Percentiles rank a stretch among this genome's conserved stretches.
phyloP scores from a whole-genome alignment of 768 basidiomycete genomes.

The Phaeotremella skinneri region DNA sequence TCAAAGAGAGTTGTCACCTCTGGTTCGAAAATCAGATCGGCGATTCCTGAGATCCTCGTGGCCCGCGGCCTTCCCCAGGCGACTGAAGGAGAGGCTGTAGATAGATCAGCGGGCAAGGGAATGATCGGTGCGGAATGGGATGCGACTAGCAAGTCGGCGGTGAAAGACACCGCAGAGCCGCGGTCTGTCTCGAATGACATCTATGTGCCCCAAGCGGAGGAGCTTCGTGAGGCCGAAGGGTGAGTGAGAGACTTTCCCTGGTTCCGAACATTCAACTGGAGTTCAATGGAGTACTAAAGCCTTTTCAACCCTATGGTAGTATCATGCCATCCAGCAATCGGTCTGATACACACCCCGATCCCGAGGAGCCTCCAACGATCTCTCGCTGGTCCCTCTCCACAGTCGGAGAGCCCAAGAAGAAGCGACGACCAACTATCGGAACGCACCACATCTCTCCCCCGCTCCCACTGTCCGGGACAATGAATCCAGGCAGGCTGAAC shows the following conservation, averaged over 20 bases:
- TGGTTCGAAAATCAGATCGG: slow-evolving; percentile 1
- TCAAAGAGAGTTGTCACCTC: slow-evolving; percentile 4
- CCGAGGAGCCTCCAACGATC: neutral
- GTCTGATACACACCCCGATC: neutral
- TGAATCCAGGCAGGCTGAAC: neutral
- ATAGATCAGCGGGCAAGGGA: neutral
- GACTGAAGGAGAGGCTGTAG: slow-evolving; percentile 1
- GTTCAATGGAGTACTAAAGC: no score
- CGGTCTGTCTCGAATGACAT: no score
- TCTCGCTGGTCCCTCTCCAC: slow-evolving; percentile 13
- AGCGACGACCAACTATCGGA: neutral
- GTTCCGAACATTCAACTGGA: no score
- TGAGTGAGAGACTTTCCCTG: no score
- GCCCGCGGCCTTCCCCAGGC: neutral
- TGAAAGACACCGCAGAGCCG: neutral
- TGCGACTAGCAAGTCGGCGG: neutral
- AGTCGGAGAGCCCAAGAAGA: neutral
- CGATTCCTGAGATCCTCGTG: neutral
- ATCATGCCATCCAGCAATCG: no score
- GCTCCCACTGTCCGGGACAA: slow-evolving; percentile 1
- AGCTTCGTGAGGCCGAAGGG: no score
- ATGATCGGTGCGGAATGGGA: neutral
- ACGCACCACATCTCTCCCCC: slow-evolving; percentile 6
- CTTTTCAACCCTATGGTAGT: no score
- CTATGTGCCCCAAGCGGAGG: no score